A percentile compares a stretch with the other conserved stretches of the same genome.
phyloP scores from a whole-genome alignment of 306 rosid species.

The Prosopis cineraria region DNA sequence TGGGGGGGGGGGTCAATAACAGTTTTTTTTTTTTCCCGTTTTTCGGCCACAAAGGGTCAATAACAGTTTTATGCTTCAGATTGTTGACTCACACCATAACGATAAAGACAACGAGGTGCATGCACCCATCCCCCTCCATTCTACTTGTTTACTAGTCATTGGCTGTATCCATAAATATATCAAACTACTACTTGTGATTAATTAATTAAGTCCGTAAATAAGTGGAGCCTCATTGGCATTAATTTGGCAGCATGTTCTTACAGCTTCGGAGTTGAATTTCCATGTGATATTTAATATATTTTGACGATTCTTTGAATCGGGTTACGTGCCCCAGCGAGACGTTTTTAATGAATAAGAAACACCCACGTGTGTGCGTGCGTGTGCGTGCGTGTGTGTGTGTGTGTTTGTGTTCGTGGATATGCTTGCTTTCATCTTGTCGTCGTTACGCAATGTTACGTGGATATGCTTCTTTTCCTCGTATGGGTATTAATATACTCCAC shows the following conservation, averaged over 20 bases:
- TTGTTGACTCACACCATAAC: neutral
- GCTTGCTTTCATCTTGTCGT: neutral
- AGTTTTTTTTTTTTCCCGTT: no score
- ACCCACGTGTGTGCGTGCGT: no score
- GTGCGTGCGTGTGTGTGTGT: no score
- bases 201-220: no score
- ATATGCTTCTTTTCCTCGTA: neutral
- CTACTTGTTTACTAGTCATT: neutral
- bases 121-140: neutral
- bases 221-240: no score
- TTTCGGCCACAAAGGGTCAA: no score
- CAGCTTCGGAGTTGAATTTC: neutral
- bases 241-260: no score
- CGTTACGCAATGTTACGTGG: neutral
- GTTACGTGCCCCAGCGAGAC: neutral
- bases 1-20: no score
- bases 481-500: no score
- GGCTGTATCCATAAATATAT: neutral
- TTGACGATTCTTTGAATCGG: neutral
- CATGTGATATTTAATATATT: neutral
- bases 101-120: neutral
- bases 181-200: neutral
- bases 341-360: neutral
- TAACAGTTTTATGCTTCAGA: no score
- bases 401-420: no score